Base-by-base conservation (phyloP, 1,139 yeast species). In the Blastobotrys apis region DNA sequence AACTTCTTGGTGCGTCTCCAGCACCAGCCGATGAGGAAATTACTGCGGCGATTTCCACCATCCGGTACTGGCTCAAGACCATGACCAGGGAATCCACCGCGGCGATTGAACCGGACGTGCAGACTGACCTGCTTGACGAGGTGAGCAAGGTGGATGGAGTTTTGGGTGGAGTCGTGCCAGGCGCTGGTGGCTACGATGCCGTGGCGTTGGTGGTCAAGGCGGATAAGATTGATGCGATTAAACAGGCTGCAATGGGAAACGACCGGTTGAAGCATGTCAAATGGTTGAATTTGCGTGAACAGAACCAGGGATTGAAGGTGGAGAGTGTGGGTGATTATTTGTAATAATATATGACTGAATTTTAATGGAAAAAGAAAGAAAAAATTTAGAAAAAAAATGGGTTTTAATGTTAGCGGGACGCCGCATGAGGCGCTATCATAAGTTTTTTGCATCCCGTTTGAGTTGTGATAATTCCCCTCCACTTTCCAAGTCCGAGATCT, bases 171-270 rank as follows among this genome's bases (percentile, higher is more conserved):
- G 94, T 92, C 26, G 95, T 92, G 3, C 98, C 98, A 0, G 98
- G 98, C 1, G 98, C 98, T 0, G 98, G 98, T 19, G 98, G 98
- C 0, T 84, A 79, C 60, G 98, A 92, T 68, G 98, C 98, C 0
- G 77, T 92, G 32, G 77, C 94, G 48, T 59, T 90, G 25, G 65
- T 92, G 27, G 82, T 83, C 3, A 67, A 76, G 3, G 80, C 75
- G 23, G 62, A 65, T 1, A 64, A 77, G 3, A 63, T 78, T 4
- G 59, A 60, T 0, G 47, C 59, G 2, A 68, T 85, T 37, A 55
- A 64, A 12, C 47, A 51, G 3, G 56, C 59, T 2, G 72, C 80
- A 0, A 49, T 53, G 1, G 36, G 37, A 1, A 63, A 62, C 32
- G 48, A 51, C 17, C 52, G 47, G 26, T 47, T 56, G 30, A 37